A percentile compares a stretch with the other conserved stretches of the same genome.
These are phyloP conservation scores for Verticillium nubilum DNA, from an alignment of 2,329 filamentous ascomycete species.

Conservation along the genomic window DNA sequence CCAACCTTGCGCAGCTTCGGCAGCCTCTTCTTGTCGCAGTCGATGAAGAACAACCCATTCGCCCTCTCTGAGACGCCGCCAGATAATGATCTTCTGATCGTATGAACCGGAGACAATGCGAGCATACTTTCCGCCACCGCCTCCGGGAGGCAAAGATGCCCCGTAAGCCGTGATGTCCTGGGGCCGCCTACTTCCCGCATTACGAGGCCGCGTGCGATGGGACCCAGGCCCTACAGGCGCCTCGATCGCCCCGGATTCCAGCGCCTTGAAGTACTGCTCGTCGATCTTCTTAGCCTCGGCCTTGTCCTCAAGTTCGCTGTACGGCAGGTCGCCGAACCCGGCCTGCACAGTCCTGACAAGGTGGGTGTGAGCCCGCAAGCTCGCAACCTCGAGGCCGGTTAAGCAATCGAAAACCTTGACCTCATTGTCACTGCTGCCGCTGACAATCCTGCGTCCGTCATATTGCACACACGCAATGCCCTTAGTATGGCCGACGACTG, in stretches of 20 bases:
- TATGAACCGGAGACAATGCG: conserved; percentile 98
- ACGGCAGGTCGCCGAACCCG: conserved; percentile 83
- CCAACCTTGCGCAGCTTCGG: conserved; percentile 36
- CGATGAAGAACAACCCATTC: conserved; percentile 76
- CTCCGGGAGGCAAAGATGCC: conserved; percentile 83
- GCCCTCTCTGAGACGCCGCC: conserved; percentile 80
- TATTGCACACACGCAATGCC: conserved; percentile 98
- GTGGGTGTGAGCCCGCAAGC: conserved; percentile 72
- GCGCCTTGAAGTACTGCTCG: conserved; percentile 60
- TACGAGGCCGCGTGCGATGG: conserved; percentile 38
- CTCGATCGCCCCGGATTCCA: conserved; percentile 44
- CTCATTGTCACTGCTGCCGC: conserved; percentile 91
- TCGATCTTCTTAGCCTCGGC: conserved; percentile 70
- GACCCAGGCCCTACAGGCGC: conserved; percentile 18
- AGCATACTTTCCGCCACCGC: conserved; percentile 81
- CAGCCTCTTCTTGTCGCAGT: conserved; percentile 69
- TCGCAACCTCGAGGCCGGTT: conserved; percentile 84
- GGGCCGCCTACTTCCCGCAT: conserved; percentile 69
- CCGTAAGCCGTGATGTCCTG: conserved; percentile 75
- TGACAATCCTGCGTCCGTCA: conserved; percentile 88
- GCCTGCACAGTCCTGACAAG: conserved; percentile 94
- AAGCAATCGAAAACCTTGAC: conserved; percentile 90
- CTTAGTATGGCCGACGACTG: conserved; percentile 82
- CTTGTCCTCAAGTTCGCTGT: conserved; percentile 69
- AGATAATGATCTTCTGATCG: conserved; percentile 92